These are phyloP conservation scores for Ambrosia artemisiifolia DNA, from an alignment of 129 eudicot genomes.

Conservation along the genomic window DNA sequence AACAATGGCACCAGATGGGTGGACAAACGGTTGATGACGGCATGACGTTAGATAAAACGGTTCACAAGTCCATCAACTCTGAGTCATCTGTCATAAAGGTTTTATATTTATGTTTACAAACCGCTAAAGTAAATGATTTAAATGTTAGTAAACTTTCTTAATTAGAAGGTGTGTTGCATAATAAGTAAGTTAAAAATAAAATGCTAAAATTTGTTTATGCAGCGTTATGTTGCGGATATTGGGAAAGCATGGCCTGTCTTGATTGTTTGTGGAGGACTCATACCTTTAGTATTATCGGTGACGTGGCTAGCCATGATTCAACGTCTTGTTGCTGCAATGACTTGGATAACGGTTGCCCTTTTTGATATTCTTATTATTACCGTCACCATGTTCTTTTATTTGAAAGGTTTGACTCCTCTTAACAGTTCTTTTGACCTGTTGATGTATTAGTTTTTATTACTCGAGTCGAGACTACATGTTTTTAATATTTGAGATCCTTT, in stretches of 20 bases:
- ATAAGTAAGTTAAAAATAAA: slow-evolving; percentile 9
- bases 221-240: slow-evolving; percentile 96
- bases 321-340: slow-evolving; percentile 90
- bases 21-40: slow-evolving; percentile 77
- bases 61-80: slow-evolving; percentile 75
- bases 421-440: background rate
- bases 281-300: slow-evolving; percentile 71
- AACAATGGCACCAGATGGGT: slow-evolving; percentile 89
- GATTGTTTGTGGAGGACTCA: slow-evolving; percentile 92
- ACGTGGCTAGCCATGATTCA: slow-evolving; percentile 87
- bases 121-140: background rate
- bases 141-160: background rate
- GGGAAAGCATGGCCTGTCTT: slow-evolving; percentile 94
- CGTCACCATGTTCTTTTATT: slow-evolving; percentile 77
- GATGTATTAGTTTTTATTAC: slow-evolving; percentile 4
- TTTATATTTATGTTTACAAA: background rate
- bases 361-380: slow-evolving; percentile 74
- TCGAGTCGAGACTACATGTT: background rate
- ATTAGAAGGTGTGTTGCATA: background rate
- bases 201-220: slow-evolving; percentile 18
- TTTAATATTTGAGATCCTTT: background rate
- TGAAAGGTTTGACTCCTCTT: slow-evolving; percentile 57
- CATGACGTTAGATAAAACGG: slow-evolving; percentile 64
- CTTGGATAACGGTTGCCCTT: slow-evolving; percentile 80
- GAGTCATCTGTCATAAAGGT: slow-evolving; percentile 87